phyloP scores from a whole-genome alignment of 1,139 yeast species.

The Suhomyces bribrorum region DNA sequence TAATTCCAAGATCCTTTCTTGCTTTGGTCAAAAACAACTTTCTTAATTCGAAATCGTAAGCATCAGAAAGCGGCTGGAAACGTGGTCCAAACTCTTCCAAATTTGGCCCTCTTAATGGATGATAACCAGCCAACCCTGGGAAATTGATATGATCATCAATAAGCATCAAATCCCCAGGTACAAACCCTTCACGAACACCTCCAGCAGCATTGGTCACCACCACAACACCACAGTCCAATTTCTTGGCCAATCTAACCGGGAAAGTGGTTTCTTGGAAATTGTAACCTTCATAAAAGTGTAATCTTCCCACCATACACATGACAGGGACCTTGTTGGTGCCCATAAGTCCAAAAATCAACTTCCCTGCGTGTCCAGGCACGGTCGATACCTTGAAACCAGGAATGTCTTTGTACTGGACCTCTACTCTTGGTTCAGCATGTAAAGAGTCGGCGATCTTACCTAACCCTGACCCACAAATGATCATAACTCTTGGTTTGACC shows the following conservation, averaged over 20 bases:
- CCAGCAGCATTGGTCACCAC: constrained; percentile 96
- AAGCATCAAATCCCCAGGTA: constrained; percentile 89
- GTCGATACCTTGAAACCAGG: constrained; percentile 85
- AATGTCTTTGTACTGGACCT: constrained; percentile 63
- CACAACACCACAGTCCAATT: constrained; percentile 59
- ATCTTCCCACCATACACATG: constrained; percentile 89
- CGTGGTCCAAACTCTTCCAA: constrained; percentile 80
- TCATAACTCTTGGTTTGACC: constrained; percentile 59
- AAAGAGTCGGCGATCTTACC: constrained; percentile 76
- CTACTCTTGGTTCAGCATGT: constrained; percentile 40
- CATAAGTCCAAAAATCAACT: constrained; percentile 74
- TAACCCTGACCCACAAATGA: constrained; percentile 93
- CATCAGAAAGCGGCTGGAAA: constrained; percentile 85
- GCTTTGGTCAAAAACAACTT: constrained; percentile 56
- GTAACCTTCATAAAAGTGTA: constrained; percentile 93
- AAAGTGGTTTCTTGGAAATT: constrained; percentile 77
- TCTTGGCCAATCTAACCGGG: constrained; percentile 76
- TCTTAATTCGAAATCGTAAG: constrained; percentile 77
- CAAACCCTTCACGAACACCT: constrained; percentile 65
- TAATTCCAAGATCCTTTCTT: constrained; percentile 47
- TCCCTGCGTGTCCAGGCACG: constrained; percentile 88
- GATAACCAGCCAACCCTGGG: constrained; percentile 87
- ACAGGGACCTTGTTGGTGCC: constrained; percentile 74
- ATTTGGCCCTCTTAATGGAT: constrained; percentile 88
- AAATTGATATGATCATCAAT: constrained; percentile 84